Conservation (phyloP, 768 basidiomycete species). For the Podaxis sp. region DNA sequence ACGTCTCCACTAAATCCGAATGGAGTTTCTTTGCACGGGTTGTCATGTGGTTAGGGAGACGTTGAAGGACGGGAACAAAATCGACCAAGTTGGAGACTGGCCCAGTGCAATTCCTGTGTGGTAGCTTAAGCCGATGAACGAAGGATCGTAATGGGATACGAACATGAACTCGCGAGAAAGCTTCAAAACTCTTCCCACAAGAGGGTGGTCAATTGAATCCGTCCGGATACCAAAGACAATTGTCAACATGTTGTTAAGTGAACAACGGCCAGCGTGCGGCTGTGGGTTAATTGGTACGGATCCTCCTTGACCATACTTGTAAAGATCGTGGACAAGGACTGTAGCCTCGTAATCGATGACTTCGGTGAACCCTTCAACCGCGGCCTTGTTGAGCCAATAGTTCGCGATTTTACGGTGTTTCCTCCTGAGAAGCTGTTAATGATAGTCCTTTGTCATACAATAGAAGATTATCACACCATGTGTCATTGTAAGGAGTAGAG, state of each 20-base stretch:
- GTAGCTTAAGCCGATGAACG: background rate
- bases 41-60: conserved; percentile 32
- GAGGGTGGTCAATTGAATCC: conserved; percentile 30
- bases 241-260: conserved; percentile 41
- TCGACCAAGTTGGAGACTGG: conserved; percentile 42
- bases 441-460: background rate
- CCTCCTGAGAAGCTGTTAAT: conserved; percentile 22
- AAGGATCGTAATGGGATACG: conserved; percentile 10
- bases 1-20: conserved; percentile 28
- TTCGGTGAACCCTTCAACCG: conserved; percentile 30
- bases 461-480: conserved; percentile 23
- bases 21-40: conserved; percentile 36
- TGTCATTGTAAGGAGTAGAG: conserved; percentile 37
- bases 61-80: conserved; percentile 38
- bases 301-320: conserved; percentile 27
- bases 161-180: conserved; percentile 43
- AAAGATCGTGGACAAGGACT: conserved; percentile 33
- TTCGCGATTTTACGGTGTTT: conserved; percentile 38
- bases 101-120: conserved; percentile 34
- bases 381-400: conserved; percentile 25
- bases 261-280: conserved; percentile 34
- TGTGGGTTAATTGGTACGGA: conserved; percentile 31
- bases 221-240: conserved; percentile 40
- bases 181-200: conserved; percentile 29
- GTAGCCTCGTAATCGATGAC: conserved; percentile 36